Evolutionary conservation across 495 filamentous ascomycete genomes (phyloP).

Genomic region (Parachaetomium inaequale): DNA sequence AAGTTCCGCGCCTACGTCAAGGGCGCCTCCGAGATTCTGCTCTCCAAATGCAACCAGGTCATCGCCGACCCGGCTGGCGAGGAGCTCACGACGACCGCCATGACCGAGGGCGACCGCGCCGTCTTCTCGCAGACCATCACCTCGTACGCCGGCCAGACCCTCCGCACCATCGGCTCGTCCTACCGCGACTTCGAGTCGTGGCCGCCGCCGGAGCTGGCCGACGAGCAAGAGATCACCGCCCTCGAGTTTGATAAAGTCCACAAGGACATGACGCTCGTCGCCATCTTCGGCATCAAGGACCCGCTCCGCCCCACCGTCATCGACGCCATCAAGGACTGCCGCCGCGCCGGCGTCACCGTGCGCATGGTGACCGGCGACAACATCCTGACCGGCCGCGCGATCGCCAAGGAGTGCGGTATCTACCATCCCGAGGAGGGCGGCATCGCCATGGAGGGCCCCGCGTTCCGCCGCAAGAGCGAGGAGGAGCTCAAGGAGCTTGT

Average conservation of each 20-base stretch:
- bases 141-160: conserved; percentile 73
- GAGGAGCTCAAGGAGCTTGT: conserved; percentile 66
- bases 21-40: conserved; percentile 81
- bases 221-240: conserved; percentile 60
- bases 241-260: conserved; percentile 68
- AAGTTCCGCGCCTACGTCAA: conserved; percentile 72
- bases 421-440: conserved; percentile 66
- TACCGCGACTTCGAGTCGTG: conserved; percentile 89
- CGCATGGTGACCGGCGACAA: conserved; percentile 94
- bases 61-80: conserved; percentile 60
- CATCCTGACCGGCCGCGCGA: conserved; percentile 72
- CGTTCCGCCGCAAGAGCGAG: conserved; percentile 71
- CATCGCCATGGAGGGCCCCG: conserved; percentile 79
- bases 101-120: conserved; percentile 56
- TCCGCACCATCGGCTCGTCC: conserved; percentile 81
- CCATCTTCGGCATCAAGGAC: conserved; percentile 85
- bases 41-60: conserved; percentile 64
- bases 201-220: conserved; percentile 76
- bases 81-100: conserved; percentile 49
- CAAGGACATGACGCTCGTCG: conserved; percentile 71
- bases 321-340: conserved; percentile 69
- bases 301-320: conserved; percentile 78
- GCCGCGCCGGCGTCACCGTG: conserved; percentile 73
- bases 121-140: conserved; percentile 64
- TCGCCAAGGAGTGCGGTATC: conserved; percentile 83